Evolutionary conservation across 352 stramenopile species (phyloP).

Genomic region (Phytopythium cucurbitacearum): DNA sequence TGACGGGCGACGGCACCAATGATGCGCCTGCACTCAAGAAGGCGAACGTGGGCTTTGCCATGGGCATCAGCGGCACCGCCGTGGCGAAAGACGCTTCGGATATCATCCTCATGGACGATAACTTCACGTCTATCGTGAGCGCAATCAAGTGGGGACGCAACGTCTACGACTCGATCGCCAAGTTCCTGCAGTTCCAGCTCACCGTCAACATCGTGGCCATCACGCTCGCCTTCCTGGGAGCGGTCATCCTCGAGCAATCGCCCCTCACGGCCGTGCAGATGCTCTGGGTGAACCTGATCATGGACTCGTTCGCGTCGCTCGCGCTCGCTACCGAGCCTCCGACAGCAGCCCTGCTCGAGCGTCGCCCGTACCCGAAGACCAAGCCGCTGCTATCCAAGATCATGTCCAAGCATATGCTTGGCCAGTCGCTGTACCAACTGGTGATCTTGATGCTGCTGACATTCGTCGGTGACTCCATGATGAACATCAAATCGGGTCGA

Average conservation of each 20-base stretch:
- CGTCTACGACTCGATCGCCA: slow-evolving; percentile 96
- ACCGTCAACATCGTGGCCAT: slow-evolving; percentile 97
- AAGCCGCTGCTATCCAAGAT: slow-evolving; percentile 90
- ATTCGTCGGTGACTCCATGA: slow-evolving; percentile 64
- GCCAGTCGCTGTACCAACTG: slow-evolving; percentile 91
- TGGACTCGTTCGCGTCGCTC: slow-evolving; percentile 96
- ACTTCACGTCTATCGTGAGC: slow-evolving; percentile 95
- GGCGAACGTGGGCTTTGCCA: slow-evolving; percentile 96
- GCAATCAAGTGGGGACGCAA: slow-evolving; percentile 95
- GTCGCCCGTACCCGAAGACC: slow-evolving; percentile 90
- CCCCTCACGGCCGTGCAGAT: slow-evolving; percentile 95
- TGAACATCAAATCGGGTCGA: slow-evolving; percentile 42
- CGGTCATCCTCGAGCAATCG: slow-evolving; percentile 70
- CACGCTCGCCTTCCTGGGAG: slow-evolving; percentile 88
- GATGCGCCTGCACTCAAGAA: slow-evolving; percentile 95
- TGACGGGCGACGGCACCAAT: slow-evolving; percentile 97
- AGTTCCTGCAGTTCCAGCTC: slow-evolving; percentile 98
- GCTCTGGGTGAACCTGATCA: slow-evolving; percentile 99
- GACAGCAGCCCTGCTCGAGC: slow-evolving; percentile 85
- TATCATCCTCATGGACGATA: slow-evolving; percentile 97
- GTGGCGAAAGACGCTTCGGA: slow-evolving; percentile 95
- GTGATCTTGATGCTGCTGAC: slow-evolving; percentile 84
- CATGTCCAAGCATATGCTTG: slow-evolving; percentile 96
- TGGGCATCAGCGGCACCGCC: slow-evolving; percentile 95
- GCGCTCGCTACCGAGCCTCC: slow-evolving; percentile 94